Evolutionary conservation across 2,329 filamentous ascomycete genomes (phyloP).

Genomic region (Paecilomyces variotii): DNA sequence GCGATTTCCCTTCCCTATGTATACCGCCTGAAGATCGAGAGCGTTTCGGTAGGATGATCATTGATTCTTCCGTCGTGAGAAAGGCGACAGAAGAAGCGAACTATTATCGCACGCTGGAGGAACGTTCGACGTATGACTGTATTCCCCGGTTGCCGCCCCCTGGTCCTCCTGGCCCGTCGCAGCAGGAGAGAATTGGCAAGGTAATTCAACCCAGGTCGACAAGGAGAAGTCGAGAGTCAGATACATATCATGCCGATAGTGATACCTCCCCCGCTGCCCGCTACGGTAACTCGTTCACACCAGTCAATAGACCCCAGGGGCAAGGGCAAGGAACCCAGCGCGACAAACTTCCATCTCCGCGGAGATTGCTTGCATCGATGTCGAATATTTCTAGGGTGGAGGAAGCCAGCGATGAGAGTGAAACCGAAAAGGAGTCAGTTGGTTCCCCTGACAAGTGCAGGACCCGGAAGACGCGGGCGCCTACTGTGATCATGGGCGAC

Average conservation of each 20-base stretch:
- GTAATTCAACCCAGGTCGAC: slow-evolving; percentile 12
- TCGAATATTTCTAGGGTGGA: slow-evolving; percentile 7
- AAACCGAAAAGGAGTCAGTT: background rate
- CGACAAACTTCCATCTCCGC: slow-evolving; percentile 12
- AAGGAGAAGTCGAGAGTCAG: background rate
- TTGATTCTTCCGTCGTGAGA: slow-evolving; percentile 49
- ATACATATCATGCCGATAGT: slow-evolving; percentile 10
- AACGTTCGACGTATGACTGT: slow-evolving; percentile 1
- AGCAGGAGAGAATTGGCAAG: slow-evolving; percentile 8
- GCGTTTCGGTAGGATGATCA: slow-evolving; percentile 60
- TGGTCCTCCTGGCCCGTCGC: slow-evolving; percentile 2
- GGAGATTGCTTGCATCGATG: slow-evolving; percentile 15
- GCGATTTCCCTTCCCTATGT: slow-evolving; percentile 68
- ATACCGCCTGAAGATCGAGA: slow-evolving; percentile 50
- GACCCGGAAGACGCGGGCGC: background rate
- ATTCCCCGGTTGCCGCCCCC: slow-evolving; percentile 3
- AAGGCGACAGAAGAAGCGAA: slow-evolving; percentile 39
- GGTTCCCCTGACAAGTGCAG: background rate
- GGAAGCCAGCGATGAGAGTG: slow-evolving; percentile 1
- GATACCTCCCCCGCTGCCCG: slow-evolving; percentile 32
- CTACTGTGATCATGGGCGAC: background rate
- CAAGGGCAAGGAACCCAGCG: slow-evolving; percentile 6
- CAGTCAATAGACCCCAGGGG: slow-evolving; percentile 34
- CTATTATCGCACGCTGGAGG: slow-evolving; percentile 25
- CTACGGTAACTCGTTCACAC: slow-evolving; percentile 31